phyloP scores from a whole-genome alignment of 2,329 filamentous ascomycete species.

The Penicillium paneum region DNA sequence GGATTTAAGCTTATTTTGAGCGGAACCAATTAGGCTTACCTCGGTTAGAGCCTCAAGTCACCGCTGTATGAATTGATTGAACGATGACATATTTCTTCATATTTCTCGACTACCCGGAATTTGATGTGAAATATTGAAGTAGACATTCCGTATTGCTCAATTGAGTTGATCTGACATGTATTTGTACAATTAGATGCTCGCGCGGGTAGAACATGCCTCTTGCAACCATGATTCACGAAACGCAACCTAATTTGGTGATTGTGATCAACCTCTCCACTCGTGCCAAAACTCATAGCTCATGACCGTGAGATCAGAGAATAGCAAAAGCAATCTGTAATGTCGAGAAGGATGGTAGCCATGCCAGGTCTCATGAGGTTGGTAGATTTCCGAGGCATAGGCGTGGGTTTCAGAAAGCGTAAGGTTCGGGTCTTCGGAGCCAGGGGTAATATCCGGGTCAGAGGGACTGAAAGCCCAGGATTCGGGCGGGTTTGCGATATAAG shows the following conservation, averaged over 20 bases:
- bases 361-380: constrained; percentile 39
- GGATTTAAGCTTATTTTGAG: not conserved
- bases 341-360: constrained; percentile 42
- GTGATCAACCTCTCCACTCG: constrained; percentile 30
- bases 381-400: constrained; percentile 30
- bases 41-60: not conserved
- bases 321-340: constrained; percentile 53
- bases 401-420: constrained; percentile 36
- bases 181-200: not conserved
- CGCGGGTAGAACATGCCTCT: not conserved
- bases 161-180: not conserved
- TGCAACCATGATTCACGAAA: not conserved
- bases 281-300: constrained; percentile 59
- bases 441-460: no score
- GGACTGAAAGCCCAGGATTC: not conserved
- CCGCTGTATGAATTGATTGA: not conserved
- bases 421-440: not conserved
- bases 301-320: constrained; percentile 55
- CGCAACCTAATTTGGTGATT: not conserved
- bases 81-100: not conserved
- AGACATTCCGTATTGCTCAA: not conserved
- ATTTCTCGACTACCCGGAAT: not conserved
- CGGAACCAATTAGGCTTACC: not conserved
- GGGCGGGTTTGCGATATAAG: not conserved
- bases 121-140: not conserved